These are phyloP conservation scores for Saccharomyces jurei DNA, from an alignment of 805 yeast genomes.

Conservation along the genomic window DNA sequence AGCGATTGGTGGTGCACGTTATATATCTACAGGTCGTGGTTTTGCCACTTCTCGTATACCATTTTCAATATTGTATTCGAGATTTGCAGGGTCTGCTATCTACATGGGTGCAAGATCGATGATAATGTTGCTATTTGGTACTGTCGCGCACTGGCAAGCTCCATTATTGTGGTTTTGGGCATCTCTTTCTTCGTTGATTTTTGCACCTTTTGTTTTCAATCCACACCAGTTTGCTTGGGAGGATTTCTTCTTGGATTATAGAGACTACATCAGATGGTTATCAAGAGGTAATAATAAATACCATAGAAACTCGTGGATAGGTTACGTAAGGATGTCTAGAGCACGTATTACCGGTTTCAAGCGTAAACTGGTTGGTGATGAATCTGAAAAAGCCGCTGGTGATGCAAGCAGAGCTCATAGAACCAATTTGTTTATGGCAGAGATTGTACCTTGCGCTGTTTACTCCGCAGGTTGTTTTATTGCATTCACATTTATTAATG, in stretches of 20 bases:
- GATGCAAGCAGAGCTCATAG: slow-evolving; percentile 79
- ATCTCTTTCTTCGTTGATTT: slow-evolving; percentile 74
- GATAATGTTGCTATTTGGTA: slow-evolving; percentile 63
- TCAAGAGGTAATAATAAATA: slow-evolving; percentile 86
- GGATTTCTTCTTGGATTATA: slow-evolving; percentile 92
- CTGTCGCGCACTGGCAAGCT: slow-evolving; percentile 82
- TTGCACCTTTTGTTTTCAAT: slow-evolving; percentile 91
- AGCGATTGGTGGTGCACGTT: slow-evolving; percentile 80
- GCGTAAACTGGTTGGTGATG: slow-evolving; percentile 62
- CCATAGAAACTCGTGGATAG: slow-evolving; percentile 87
- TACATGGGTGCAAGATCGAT: slow-evolving; percentile 77
- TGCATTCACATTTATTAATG: slow-evolving; percentile 74
- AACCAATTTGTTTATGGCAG: slow-evolving; percentile 62
- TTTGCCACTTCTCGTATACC: slow-evolving; percentile 76
- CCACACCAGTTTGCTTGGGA: slow-evolving; percentile 97
- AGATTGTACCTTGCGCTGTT: slow-evolving; percentile 59
- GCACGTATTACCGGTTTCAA: slow-evolving; percentile 82
- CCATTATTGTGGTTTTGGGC: slow-evolving; percentile 97
- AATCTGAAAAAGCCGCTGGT: slow-evolving; percentile 76
- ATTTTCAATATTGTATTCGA: slow-evolving; percentile 62
- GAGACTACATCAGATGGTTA: slow-evolving; percentile 85
- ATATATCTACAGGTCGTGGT: slow-evolving; percentile 81
- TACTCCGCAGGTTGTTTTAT: slow-evolving; percentile 74
- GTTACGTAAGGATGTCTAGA: slow-evolving; percentile 73
- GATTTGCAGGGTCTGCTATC: slow-evolving; percentile 76